These are phyloP conservation scores for Aureobasidium sp. DNA, from an alignment of 2,329 filamentous ascomycete species.

Conservation along the genomic window DNA sequence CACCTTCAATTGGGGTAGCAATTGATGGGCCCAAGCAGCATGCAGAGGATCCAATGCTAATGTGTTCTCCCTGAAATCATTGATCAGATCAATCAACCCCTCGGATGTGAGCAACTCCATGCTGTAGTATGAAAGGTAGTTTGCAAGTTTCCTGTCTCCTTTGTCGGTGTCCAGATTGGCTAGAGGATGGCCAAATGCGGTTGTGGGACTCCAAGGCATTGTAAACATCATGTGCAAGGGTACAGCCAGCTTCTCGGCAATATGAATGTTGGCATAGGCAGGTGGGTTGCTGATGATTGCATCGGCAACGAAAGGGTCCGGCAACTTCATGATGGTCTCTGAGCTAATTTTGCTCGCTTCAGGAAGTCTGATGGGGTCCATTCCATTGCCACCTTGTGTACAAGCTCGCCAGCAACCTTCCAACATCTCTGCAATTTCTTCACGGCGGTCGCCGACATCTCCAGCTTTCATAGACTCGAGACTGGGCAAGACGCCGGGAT, in stretches of 20 bases:
- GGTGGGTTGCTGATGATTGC: slow-evolving; percentile 73
- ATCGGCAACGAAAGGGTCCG: slow-evolving; percentile 63
- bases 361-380: neutral
- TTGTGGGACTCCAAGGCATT: slow-evolving; percentile 86
- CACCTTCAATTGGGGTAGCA: slow-evolving; percentile 66
- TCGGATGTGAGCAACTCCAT: slow-evolving; percentile 94
- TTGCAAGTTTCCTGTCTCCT: slow-evolving; percentile 68
- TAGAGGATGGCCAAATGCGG: slow-evolving; percentile 77
- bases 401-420: slow-evolving; percentile 82
- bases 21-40: slow-evolving; percentile 72
- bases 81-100: slow-evolving; percentile 83
- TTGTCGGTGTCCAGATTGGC: slow-evolving; percentile 74
- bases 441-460: slow-evolving; percentile 74
- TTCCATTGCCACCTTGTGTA: slow-evolving; percentile 12
- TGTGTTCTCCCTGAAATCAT: slow-evolving; percentile 59
- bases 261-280: slow-evolving; percentile 68
- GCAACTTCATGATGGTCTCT: slow-evolving; percentile 30
- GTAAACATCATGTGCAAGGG: slow-evolving; percentile 86
- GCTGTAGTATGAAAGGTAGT: slow-evolving; percentile 75
- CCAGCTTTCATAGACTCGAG: slow-evolving; percentile 67
- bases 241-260: slow-evolving; percentile 67
- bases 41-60: slow-evolving; percentile 70
- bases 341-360: neutral
- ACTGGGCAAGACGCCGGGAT: slow-evolving; percentile 77
- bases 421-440: slow-evolving; percentile 75